Evolutionary conservation across 2,329 filamentous ascomycete genomes (phyloP).

Genomic region (Aspergillus amoenus): DNA sequence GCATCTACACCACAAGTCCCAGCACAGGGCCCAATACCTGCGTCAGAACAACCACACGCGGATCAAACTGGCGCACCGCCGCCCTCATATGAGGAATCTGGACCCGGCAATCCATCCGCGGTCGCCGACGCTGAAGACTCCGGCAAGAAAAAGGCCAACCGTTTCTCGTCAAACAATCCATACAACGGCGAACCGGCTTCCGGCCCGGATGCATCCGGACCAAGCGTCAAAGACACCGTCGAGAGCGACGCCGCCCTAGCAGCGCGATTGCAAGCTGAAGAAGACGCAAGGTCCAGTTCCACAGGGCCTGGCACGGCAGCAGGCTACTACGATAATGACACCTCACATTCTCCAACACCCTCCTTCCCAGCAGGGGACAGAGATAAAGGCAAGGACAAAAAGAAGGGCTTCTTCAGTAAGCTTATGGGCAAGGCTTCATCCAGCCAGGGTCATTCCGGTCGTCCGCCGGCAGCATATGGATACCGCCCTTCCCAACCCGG

Average conservation of each 20-base stretch:
- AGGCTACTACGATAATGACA: conserved; percentile 44
- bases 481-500: conserved; percentile 18
- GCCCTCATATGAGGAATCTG: conserved; percentile 61
- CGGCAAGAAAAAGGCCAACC: conserved; percentile 40
- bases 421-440: conserved; percentile 48
- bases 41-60: not conserved
- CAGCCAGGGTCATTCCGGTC: conserved; percentile 24
- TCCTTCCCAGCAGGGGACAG: conserved; percentile 23
- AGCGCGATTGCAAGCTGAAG: conserved; percentile 77
- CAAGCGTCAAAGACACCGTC: conserved; percentile 28
- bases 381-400: conserved; percentile 18
- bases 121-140: conserved; percentile 31
- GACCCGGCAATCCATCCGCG: conserved; percentile 45
- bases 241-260: conserved; percentile 74
- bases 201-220: not conserved
- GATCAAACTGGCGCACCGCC: conserved; percentile 23
- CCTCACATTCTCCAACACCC: not conserved
- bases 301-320: conserved; percentile 46
- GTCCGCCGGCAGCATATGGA: conserved; percentile 27
- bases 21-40: not conserved
- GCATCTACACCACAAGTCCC: not conserved
- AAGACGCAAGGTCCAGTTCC: conserved; percentile 59
- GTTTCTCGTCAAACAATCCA: conserved; percentile 68
- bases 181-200: conserved; percentile 56
- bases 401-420: conserved; percentile 53